Percentiles rank a stretch among this genome's conserved stretches.
phyloP scores from a whole-genome alignment of 2,329 filamentous ascomycete genomes.

The Ascochyta fabae region DNA sequence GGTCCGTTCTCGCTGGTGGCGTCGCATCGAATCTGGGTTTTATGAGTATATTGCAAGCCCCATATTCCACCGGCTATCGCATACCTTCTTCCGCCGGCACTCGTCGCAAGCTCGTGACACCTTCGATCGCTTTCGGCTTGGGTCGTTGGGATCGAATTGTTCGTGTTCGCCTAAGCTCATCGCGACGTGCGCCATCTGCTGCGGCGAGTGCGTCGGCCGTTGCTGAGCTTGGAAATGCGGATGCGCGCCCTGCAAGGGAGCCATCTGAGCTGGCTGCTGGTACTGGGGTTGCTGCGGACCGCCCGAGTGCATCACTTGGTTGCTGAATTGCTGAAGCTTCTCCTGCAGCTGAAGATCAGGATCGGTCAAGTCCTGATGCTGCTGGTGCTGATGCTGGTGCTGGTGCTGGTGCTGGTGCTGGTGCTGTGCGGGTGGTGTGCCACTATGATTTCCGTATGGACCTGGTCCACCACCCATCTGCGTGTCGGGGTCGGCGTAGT shows the following conservation, averaged over 20 bases:
- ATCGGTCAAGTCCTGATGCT: slow-evolving; percentile 41
- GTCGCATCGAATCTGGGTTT: slow-evolving; percentile 48
- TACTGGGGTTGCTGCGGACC: slow-evolving; percentile 38
- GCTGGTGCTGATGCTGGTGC: slow-evolving; percentile 42
- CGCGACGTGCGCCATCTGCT: slow-evolving; percentile 49
- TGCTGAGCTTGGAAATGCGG: slow-evolving; percentile 45
- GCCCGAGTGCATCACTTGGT: slow-evolving; percentile 41
- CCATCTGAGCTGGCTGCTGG: slow-evolving; percentile 37
- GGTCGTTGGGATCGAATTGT: slow-evolving; percentile 45
- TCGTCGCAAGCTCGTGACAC: slow-evolving; percentile 53
- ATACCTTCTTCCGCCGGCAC: slow-evolving; percentile 51
- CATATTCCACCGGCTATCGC: neutral
- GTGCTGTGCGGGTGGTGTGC: slow-evolving; percentile 42
- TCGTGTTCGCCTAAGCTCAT: slow-evolving; percentile 48
- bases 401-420: slow-evolving; percentile 40
- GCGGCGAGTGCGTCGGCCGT: slow-evolving; percentile 47
- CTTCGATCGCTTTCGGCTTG: slow-evolving; percentile 48
- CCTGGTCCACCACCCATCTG: slow-evolving; percentile 42
- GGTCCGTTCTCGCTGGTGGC: slow-evolving; percentile 50
- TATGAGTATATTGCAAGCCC: neutral
- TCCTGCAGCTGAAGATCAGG: slow-evolving; percentile 45
- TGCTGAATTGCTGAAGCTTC: slow-evolving; percentile 44
- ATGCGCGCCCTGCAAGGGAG: slow-evolving; percentile 38
- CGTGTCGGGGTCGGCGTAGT: slow-evolving; percentile 44
- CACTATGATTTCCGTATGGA: slow-evolving; percentile 47